Evolutionary conservation across 208 protist genomes (phyloP).

Genomic region (Leishmania guyanensis): DNA sequence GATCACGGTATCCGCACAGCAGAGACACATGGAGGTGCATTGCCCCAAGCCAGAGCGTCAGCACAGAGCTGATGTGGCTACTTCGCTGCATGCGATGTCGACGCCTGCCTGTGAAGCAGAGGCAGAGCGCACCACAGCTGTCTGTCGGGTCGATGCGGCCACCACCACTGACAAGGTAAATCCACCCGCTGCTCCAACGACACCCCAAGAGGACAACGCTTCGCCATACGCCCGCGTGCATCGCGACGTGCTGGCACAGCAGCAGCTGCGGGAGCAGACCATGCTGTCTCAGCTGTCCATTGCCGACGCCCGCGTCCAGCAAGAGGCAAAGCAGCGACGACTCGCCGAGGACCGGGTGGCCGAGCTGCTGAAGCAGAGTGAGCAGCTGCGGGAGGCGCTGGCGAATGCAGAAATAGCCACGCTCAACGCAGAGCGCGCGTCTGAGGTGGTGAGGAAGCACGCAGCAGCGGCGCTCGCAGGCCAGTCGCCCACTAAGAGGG

Average conservation of each 20-base stretch:
- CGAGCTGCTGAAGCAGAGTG: conserved; percentile 10
- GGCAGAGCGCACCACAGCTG: background rate
- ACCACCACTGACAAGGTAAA: background rate
- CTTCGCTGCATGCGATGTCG: background rate
- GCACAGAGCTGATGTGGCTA: too few species aligned
- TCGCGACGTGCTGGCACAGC: conserved; percentile 17
- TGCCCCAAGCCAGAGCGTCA: background rate
- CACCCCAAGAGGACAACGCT: background rate
- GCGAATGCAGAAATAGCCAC: background rate
- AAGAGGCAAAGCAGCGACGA: conserved; percentile 10
- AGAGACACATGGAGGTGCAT: background rate
- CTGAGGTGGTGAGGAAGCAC: background rate
- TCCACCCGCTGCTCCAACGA: background rate
- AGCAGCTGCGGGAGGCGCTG: conserved; percentile 1
- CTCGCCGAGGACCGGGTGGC: conserved; percentile 6
- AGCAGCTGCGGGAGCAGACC: conserved; percentile 25
- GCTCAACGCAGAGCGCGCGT: background rate
- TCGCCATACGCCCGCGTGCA: conserved; percentile 4
- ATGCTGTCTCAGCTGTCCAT: conserved; percentile 18
- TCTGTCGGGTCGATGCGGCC: background rate
- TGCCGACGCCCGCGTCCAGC: conserved; percentile 11
- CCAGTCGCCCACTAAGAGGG: background rate
- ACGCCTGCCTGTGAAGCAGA: background rate
- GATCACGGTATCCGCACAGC: background rate
- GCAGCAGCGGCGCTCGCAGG: background rate